Conservation (phyloP, 1,284 basidiomycete genomes). For the Hypsizygus ulmarius region DNA sequence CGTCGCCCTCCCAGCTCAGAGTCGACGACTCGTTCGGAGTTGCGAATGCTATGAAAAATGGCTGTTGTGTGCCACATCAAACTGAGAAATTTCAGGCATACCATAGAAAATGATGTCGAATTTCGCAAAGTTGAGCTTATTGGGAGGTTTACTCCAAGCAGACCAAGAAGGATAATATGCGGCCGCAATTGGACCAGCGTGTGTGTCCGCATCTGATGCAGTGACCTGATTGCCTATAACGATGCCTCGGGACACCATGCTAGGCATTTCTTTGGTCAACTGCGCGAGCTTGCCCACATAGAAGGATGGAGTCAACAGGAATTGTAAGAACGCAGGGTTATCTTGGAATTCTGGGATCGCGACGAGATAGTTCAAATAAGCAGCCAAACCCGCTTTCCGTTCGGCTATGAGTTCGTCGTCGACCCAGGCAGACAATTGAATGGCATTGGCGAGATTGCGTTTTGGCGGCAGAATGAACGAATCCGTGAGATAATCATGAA, state of each 20-base stretch:
- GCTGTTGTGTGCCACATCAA: not conserved
- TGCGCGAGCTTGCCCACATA: constrained; percentile 29
- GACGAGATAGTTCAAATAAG: constrained; percentile 42
- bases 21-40: constrained; percentile 50
- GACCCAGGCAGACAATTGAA: constrained; percentile 51
- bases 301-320: constrained; percentile 34
- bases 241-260: constrained; percentile 37
- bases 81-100: constrained; percentile 17
- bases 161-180: constrained; percentile 59
- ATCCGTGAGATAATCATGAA: constrained; percentile 40
- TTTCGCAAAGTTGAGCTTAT: constrained; percentile 63
- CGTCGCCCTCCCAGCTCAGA: constrained; percentile 50
- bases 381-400: constrained; percentile 45
- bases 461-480: constrained; percentile 47
- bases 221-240: constrained; percentile 21
- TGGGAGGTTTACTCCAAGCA: constrained; percentile 53
- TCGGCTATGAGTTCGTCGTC: constrained; percentile 51
- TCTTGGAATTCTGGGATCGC: constrained; percentile 32
- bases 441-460: constrained; percentile 43
- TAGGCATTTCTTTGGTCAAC: constrained; percentile 44
- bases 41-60: constrained; percentile 51
- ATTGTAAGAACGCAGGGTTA: constrained; percentile 33
- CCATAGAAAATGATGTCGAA: constrained; percentile 73
- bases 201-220: constrained; percentile 21
- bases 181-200: constrained; percentile 34